Percentiles rank a stretch among this genome's conserved stretches.
Conservation (phyloP, 768 basidiomycete genomes). For the Tulasnella sp. region DNA sequence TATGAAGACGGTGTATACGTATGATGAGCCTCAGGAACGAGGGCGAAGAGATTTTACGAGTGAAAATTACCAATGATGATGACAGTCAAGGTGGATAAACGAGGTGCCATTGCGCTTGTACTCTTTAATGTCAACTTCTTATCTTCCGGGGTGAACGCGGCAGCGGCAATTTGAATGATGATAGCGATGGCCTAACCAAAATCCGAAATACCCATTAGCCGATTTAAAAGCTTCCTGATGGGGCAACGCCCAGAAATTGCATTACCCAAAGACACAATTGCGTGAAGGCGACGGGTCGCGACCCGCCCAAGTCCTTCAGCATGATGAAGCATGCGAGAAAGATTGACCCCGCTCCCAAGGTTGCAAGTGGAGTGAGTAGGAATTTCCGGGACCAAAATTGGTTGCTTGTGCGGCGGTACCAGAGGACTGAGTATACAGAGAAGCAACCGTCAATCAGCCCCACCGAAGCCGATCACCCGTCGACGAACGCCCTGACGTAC, state of each 20-base stretch:
- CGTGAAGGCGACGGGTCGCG: not conserved
- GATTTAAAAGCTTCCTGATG: too few relatives aligned
- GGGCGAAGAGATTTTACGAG: not conserved
- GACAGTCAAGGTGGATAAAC: not conserved
- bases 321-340: constrained; percentile 11
- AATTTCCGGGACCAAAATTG: not conserved
- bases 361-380: not conserved
- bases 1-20: not conserved
- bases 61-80: not conserved
- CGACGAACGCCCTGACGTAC: not conserved
- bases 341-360: not conserved
- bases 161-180: not conserved
- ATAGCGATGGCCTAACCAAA: not conserved
- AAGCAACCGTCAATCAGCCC: not conserved
- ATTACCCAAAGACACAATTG: not conserved
- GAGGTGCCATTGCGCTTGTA: not conserved
- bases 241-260: not conserved
- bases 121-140: not conserved
- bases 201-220: not conserved
- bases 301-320: not conserved
- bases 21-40: not conserved
- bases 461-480: not conserved
- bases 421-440: not conserved
- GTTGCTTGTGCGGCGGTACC: not conserved
- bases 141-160: constrained; percentile 12